Percentiles rank a stretch among this genome's conserved stretches.
These are phyloP conservation scores for Clitopilus hobsonii DNA, from an alignment of 768 basidiomycete genomes.

Conservation along the genomic window DNA sequence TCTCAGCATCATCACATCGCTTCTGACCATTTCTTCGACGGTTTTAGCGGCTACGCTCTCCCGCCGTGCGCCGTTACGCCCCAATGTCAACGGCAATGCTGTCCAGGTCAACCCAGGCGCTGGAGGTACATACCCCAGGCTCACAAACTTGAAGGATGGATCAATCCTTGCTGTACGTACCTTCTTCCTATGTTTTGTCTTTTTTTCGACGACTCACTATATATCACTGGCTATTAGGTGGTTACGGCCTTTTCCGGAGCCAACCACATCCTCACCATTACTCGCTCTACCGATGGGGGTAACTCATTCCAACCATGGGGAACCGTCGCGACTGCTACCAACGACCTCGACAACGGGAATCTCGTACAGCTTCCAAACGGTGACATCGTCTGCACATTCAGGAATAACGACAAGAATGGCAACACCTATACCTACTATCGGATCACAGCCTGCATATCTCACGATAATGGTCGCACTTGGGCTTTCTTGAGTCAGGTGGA, in stretches of 20 bases:
- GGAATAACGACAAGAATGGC: conserved; percentile 8
- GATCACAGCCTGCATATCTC: conserved; percentile 16
- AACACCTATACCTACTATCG: conserved; percentile 8
- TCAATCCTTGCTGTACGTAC: not conserved
- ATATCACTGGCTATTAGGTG: not conserved
- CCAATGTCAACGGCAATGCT: not conserved
- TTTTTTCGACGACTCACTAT: not conserved
- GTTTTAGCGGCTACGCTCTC: not conserved
- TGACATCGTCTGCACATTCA: conserved; percentile 5
- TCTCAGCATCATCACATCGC: not conserved
- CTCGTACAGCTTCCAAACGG: conserved; percentile 9
- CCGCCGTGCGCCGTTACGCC: not conserved
- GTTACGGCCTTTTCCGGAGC: conserved; percentile 4
- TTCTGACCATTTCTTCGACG: not conserved
- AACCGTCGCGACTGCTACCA: conserved; percentile 6
- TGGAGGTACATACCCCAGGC: not conserved
- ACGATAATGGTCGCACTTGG: conserved; percentile 15
- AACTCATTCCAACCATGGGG: conserved; percentile 5
- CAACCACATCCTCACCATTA: conserved; percentile 4
- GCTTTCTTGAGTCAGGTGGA: conserved; percentile 15
- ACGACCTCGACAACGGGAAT: conserved; percentile 7
- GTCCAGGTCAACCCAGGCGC: not conserved
- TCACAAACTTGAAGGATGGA: not conserved
- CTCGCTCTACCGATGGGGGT: conserved; percentile 9
- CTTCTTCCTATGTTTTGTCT: not conserved